Evolutionary conservation across 2,329 filamentous ascomycete species (phyloP), one percentile per base, ranked within the genome.

Genomic region (Colletotrichum sp.): DNA sequence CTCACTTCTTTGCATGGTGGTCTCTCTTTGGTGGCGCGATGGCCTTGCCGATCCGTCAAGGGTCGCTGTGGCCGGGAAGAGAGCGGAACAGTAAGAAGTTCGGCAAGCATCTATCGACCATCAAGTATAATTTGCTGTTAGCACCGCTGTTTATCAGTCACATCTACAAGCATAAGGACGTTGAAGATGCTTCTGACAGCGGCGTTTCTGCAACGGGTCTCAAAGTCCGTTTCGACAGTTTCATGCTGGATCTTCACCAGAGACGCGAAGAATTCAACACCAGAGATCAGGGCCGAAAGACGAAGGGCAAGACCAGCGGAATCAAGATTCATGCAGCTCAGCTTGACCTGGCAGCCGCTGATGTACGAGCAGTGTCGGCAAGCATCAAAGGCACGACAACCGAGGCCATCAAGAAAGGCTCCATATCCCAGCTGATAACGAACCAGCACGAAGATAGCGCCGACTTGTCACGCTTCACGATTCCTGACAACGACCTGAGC

Each of bases 11-110:
- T 86, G 93, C 93, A 73, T 99, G 97, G 97, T 99, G 96, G 96
- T 96, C 95, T 1, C 92, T 99, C 79, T 99, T 99, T 85, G 96
- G 96, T 11, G 96, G 96, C 2, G 94, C 96, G 11, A 96, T 99
- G 93, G 98, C 96, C 13, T 89, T 99, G 32, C 98, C 97, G 13
- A 94, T 99, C 73, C 95, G 97, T 1, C 98, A 99, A 86, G 97
- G 97, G 19, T 90, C 91, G 63, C 89, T 99, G 5, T 99, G 96
- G 93, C 96, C 96, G 8, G 96, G 95, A 1, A 91, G 96, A 29
- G 97, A 98, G 80, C 98, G 98, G 88, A 97, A 95, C 62, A 98
- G 95, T 88, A 99, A 99, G 87, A 99, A 99, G 83, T 99, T 99
- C 83, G 96, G 96, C 16, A 92, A 97, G 66, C 98, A 99, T 85